Base-by-base conservation (phyloP, 2,329 filamentous ascomycete species). In the Ophiostoma novo-ulmi region DNA sequence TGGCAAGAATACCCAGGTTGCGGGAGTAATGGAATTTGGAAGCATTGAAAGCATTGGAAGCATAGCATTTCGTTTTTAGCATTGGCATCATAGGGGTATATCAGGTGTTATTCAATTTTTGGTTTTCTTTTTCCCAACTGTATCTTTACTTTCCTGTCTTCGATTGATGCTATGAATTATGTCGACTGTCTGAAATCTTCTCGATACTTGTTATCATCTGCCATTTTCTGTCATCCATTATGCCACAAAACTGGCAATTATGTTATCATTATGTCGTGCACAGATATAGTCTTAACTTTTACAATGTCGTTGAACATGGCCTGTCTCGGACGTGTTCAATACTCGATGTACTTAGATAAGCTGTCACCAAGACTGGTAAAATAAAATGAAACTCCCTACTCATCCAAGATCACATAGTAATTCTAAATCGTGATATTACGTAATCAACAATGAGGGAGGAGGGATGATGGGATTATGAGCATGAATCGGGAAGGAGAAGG, bases 1-100 rank as follows among this genome's bases (percentile, higher is more conserved):
- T 48, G 58, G 13, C 58, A 63, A 26, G 52, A 63, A 63, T 63
- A 63, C 58, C 58, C 58, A 63, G 58, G 58, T 35, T 63, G 58
- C 58, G 58, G 58, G 58, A 14, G 58, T 63, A 63, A 35, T 63
- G 52, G n/a, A n/a, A 20, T 48, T 48, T 48, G 17, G 14, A 44
- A 20, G 44, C 0, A 17, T 8, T 17, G 55, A 11, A 26, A 13
- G 55, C 22, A 63, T 63, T 63, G 52, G 39, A 13, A 58, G n/a
- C 52, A 58, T 14, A 58, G 52, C 52, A 58, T 26, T 11, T 13
- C 8, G 31, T 48, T 48, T 48, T 48, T 20, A 20, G 22, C 10
- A 63, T 17, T 36, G 26, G 26, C 58, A 61, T 61, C 13, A 20
- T 17, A 31, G 26, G 17, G 44, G 55, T n/a, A 35, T 35, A 61